A percentile compares a stretch with the other conserved stretches of the same genome.
These are phyloP conservation scores for Lachancea cidri DNA, from an alignment of 805 yeast genomes.

Conservation along the genomic window DNA sequence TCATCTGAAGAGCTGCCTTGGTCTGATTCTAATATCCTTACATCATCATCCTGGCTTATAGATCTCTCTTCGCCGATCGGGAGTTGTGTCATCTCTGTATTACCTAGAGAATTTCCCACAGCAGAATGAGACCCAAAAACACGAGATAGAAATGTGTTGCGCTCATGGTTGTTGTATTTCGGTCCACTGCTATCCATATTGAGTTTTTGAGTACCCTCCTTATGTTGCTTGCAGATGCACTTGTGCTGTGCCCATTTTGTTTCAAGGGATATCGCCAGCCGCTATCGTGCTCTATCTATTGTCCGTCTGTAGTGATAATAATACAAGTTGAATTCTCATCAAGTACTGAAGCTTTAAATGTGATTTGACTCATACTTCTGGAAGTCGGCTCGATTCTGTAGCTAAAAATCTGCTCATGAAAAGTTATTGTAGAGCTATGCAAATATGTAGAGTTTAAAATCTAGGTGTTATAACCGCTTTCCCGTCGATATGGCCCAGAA, in stretches of 20 bases:
- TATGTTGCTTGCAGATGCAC: too few species aligned
- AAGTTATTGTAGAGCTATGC: neutral
- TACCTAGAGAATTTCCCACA: constrained; percentile 22
- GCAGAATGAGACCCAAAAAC: constrained; percentile 32
- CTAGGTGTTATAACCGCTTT: constrained; percentile 58
- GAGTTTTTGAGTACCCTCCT: neutral
- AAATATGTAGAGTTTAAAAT: constrained; percentile 14
- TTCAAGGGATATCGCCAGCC: neutral
- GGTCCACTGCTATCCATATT: constrained; percentile 7
- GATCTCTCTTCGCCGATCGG: constrained; percentile 14
- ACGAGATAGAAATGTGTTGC: constrained; percentile 30
- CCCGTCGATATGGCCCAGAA: constrained; percentile 51
- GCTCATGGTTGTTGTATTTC: constrained; percentile 10
- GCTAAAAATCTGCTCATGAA: too few species aligned
- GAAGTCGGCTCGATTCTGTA: too few species aligned
- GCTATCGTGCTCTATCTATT: neutral
- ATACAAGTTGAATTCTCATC: neutral
- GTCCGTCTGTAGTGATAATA: neutral
- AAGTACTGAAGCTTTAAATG: neutral
- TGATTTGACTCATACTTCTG: too few species aligned
- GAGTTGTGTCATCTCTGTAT: constrained; percentile 26
- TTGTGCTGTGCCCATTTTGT: too few species aligned
- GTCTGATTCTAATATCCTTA: constrained; percentile 32
- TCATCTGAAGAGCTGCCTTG: constrained; percentile 29
- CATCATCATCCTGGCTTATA: constrained; percentile 14